These are phyloP conservation scores for Schizosaccharomyces pombe DNA, from an alignment of 805 yeast genomes.

Conservation along the genomic window DNA sequence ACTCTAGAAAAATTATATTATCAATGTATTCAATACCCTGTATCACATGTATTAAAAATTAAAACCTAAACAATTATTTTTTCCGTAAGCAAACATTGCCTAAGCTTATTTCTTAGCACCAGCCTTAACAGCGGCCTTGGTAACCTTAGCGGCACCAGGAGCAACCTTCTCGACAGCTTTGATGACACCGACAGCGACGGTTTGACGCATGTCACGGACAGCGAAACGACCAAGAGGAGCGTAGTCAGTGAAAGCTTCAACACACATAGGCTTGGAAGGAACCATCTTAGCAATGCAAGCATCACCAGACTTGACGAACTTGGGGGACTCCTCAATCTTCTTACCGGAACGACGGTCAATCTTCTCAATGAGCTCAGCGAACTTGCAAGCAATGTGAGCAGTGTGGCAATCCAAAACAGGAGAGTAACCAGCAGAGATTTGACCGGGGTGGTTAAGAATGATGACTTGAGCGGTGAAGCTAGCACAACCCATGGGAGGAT, in stretches of 20 bases:
- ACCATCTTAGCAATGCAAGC: constrained; percentile 82
- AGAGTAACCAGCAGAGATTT: constrained; percentile 71
- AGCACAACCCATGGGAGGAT: constrained; percentile 58
- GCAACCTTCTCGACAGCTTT: constrained; percentile 73
- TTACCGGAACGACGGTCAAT: constrained; percentile 88
- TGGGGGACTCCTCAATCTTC: constrained; percentile 70
- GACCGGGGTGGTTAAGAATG: constrained; percentile 81
- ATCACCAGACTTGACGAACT: constrained; percentile 89
- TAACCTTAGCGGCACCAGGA: constrained; percentile 75
- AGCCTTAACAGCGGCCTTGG: constrained; percentile 86
- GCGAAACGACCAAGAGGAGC: constrained; percentile 95
- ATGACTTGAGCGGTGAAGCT: constrained; percentile 72
- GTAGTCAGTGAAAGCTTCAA: constrained; percentile 81
- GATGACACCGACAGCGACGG: constrained; percentile 98
- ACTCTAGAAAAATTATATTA: too few species aligned
- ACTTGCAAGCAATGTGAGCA: constrained; percentile 78
- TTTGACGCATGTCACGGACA: constrained; percentile 99
- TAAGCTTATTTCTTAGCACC: constrained; percentile 36
- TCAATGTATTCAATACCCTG: too few species aligned
- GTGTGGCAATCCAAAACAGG: constrained; percentile 87
- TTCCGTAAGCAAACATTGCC: too few species aligned
- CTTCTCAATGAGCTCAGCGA: constrained; percentile 57
- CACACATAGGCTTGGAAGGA: constrained; percentile 81
- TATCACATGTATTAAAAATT: too few species aligned
- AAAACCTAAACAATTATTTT: too few species aligned